Evolutionary conservation across 2,329 filamentous ascomycete genomes (phyloP).

Genomic region (Bertia moriformis): DNA sequence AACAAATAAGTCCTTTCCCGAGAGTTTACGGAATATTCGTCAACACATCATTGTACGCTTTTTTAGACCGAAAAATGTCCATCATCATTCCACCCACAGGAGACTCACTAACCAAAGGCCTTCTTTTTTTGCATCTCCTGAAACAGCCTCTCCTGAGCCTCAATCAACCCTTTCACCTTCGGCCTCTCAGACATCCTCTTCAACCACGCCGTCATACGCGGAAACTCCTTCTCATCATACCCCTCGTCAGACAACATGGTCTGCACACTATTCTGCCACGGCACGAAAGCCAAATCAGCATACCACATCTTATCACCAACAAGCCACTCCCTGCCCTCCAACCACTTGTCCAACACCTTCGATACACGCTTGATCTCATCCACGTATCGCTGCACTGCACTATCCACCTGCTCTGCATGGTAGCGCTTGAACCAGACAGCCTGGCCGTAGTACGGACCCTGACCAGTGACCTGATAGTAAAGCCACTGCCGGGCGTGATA

Average conservation of each 20-base stretch:
- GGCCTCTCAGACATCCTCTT: no score
- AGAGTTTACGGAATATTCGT: no score
- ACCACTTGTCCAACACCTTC: constrained; percentile 24
- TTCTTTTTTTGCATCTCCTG: no score
- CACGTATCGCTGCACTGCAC: constrained; percentile 27
- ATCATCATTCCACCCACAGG: no score
- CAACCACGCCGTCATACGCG: constrained; percentile 13
- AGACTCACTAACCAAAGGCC: no score
- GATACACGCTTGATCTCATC: constrained; percentile 29
- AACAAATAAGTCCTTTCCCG: no score
- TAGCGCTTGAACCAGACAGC: constrained; percentile 17
- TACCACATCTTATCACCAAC: constrained; percentile 25
- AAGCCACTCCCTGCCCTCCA: constrained; percentile 19
- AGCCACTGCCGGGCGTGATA: constrained; percentile 21
- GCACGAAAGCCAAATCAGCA: constrained; percentile 21
- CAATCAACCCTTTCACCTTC: no score
- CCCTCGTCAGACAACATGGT: constrained; percentile 2
- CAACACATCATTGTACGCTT: no score
- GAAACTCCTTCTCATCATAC: constrained; percentile 13
- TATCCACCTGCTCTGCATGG: constrained; percentile 24
- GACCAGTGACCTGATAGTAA: constrained; percentile 25
- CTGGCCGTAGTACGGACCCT: constrained; percentile 29
- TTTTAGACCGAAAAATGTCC: no score
- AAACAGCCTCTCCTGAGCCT: no score
- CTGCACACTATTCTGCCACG: constrained; percentile 10